Base-by-base conservation (phyloP, 2,329 filamentous ascomycete species). In the Ophiostoma triangulosporum region DNA sequence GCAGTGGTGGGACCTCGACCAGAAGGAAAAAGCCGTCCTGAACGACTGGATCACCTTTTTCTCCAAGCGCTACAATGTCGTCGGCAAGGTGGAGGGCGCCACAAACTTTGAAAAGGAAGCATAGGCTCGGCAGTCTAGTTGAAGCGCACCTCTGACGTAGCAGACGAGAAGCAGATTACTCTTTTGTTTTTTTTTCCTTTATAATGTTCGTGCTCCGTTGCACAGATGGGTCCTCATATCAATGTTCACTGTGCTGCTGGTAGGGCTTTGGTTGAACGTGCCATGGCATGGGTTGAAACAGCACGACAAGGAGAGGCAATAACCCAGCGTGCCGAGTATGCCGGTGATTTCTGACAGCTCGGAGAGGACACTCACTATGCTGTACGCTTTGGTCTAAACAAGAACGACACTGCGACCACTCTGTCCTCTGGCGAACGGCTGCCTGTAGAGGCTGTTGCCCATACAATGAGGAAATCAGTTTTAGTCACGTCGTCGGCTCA, bases 11-110 rank as follows among this genome's bases (percentile, higher is more conserved):
- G 86, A 89, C 63, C 73, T 98, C 51, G 74, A 76, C 14, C 89
- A 95, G 22, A 89, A 93, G 69, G 83, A 96, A 67, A 88, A 93
- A 72, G 80, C 79, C 26, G 83, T 86, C 3, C 71, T 98, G 57
- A 78, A 91, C 52, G 93, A 98, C 67, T 98, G 93, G 93, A 81
- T 84, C 58, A 95, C 86, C 2, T 98, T 95, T 70, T 98, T 98
- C 70, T 88, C 85, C 60, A 98, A 97, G 73, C 78, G 93, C 55
- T 98, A 98, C 72, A 97, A 95, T 63, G 78, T 97, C 51, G 81
- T 94, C 48, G 88, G 88, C 14, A 66, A 74, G 54, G 79, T 86
- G 15, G 70, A 75, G 56, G 78, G 77, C 33, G 78, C 79, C 27
- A 80, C 75, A 27, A 83, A 83, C 62, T 68, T 70, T 62, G 75